Conservation (phyloP, 495 filamentous ascomycete genomes). For the Penicillium roqueforti region DNA sequence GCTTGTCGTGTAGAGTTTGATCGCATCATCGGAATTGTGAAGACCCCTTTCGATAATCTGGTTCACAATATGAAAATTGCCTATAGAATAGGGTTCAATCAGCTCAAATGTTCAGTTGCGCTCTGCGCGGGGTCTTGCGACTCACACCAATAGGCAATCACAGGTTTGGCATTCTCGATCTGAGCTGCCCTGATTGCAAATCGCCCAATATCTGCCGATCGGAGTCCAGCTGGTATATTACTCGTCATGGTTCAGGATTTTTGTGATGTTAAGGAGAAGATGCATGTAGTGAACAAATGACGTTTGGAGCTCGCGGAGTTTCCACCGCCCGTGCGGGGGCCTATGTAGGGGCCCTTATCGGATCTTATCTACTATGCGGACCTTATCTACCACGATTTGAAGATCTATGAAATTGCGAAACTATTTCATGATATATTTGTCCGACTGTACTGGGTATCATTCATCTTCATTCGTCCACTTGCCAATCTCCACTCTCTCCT, state of each 20-base stretch:
- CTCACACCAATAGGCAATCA: slow-evolving; percentile 93
- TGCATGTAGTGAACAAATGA: slow-evolving; percentile 17
- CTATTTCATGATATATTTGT: not conserved
- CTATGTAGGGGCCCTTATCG: too few species aligned
- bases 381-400: not conserved
- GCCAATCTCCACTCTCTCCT: slow-evolving; percentile 59
- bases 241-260: slow-evolving; percentile 55
- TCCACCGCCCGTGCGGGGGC: slow-evolving; percentile 29
- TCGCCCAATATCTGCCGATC: slow-evolving; percentile 68
- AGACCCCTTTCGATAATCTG: slow-evolving; percentile 78
- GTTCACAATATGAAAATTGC: slow-evolving; percentile 89
- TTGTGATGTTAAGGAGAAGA: slow-evolving; percentile 1
- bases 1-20: slow-evolving; percentile 68
- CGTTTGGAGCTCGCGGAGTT: slow-evolving; percentile 21
- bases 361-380: slow-evolving; percentile 15
- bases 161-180: slow-evolving; percentile 76
- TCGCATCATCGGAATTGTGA: slow-evolving; percentile 70
- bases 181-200: slow-evolving; percentile 80
- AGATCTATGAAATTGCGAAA: not conserved
- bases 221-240: slow-evolving; percentile 68
- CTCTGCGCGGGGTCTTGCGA: slow-evolving; percentile 18
- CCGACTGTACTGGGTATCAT: slow-evolving; percentile 14
- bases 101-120: slow-evolving; percentile 5
- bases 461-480: slow-evolving; percentile 46
- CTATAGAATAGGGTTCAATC: slow-evolving; percentile 39